These are phyloP conservation scores for Hypoxylon sp. DNA, from an alignment of 2,329 filamentous ascomycete genomes.

Conservation along the genomic window DNA sequence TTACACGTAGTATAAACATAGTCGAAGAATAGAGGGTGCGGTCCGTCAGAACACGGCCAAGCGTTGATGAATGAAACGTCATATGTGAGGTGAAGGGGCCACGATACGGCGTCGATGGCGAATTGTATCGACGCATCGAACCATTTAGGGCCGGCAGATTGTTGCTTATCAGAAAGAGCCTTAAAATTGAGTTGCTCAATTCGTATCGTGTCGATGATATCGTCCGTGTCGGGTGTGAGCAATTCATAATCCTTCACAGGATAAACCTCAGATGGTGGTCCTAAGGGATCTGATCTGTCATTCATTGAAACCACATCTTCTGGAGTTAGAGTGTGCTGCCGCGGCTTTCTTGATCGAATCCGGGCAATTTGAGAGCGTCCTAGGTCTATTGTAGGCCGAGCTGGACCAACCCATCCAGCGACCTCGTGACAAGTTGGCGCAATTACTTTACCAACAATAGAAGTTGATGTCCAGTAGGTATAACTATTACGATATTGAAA, in stretches of 20 bases:
- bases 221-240: conserved; percentile 69
- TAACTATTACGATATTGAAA: conserved; percentile 82
- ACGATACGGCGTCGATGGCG: conserved; percentile 74
- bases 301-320: conserved; percentile 76
- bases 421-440: conserved; percentile 79
- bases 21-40: conserved; percentile 80
- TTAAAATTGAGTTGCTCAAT: conserved; percentile 77
- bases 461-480: conserved; percentile 82
- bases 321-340: conserved; percentile 66
- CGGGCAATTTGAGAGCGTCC: conserved; percentile 78
- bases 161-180: conserved; percentile 56
- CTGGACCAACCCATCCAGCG: conserved; percentile 82
- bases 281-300: conserved; percentile 77
- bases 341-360: conserved; percentile 73
- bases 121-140: conserved; percentile 76
- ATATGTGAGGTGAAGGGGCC: conserved; percentile 74
- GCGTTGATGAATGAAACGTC: conserved; percentile 77
- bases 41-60: conserved; percentile 74
- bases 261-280: conserved; percentile 73
- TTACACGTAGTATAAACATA: conserved; percentile 73
- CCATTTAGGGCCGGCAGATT: conserved; percentile 58
- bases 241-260: conserved; percentile 78
- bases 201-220: conserved; percentile 75
- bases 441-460: conserved; percentile 82
- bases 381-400: conserved; percentile 76